A percentile compares a stretch with the other conserved stretches of the same genome.
Evolutionary conservation across 495 filamentous ascomycete species (phyloP).

Genomic region (Parathielavia hyrcaniae): DNA sequence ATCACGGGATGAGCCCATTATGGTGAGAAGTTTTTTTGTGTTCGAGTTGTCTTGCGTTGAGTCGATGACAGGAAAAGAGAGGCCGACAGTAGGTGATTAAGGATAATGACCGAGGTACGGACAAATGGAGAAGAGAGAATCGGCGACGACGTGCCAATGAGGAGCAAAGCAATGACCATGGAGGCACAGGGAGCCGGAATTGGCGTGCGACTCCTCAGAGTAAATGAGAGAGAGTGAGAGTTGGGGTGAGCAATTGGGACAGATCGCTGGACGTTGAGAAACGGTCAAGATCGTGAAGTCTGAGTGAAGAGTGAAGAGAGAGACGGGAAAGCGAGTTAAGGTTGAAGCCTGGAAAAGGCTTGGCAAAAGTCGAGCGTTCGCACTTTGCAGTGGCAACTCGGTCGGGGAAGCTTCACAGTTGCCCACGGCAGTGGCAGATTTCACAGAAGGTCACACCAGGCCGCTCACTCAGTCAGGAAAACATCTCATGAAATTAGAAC

Average conservation of each 20-base stretch:
- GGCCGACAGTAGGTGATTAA: background rate
- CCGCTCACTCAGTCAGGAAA: too few species aligned
- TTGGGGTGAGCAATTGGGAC: background rate
- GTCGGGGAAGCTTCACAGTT: too few species aligned
- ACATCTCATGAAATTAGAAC: too few species aligned
- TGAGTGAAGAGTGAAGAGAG: background rate
- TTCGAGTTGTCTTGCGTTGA: conserved; percentile 4
- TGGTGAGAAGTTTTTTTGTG: background rate
- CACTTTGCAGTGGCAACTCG: too few species aligned
- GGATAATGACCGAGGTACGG: background rate
- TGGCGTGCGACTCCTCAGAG: background rate
- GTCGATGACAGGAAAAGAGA: background rate
- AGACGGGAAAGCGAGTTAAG: background rate
- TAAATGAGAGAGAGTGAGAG: background rate
- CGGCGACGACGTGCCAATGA: conserved; percentile 6
- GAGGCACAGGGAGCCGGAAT: background rate
- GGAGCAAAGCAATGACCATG: conserved; percentile 7
- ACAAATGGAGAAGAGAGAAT: background rate
- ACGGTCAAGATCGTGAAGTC: too few species aligned
- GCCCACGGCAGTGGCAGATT: background rate
- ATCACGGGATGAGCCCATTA: conserved; percentile 20
- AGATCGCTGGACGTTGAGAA: background rate
- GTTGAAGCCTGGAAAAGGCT: background rate
- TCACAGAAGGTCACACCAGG: too few species aligned
- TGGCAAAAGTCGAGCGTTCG: background rate